Evolutionary conservation across 2,329 filamentous ascomycete genomes (phyloP).

Genomic region (Ophiostoma australiae): DNA sequence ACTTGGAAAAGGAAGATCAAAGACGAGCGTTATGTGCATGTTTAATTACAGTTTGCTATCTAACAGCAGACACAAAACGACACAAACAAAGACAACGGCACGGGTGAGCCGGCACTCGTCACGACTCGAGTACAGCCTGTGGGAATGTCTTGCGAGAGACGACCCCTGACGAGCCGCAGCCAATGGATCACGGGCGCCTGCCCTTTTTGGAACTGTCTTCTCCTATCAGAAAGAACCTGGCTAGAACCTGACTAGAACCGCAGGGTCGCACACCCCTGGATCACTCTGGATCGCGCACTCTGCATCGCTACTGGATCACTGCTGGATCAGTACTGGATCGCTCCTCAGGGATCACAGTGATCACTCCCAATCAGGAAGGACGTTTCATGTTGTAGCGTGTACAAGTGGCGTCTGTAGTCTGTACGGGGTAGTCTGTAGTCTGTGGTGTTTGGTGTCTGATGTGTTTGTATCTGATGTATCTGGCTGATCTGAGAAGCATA

Average conservation of each 20-base stretch:
- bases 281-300: background rate
- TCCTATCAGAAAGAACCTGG: no score
- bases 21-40: background rate
- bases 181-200: background rate
- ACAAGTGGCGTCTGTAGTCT: background rate
- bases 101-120: background rate
- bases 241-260: background rate
- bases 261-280: background rate
- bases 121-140: background rate
- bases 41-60: background rate
- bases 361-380: conserved; percentile 7
- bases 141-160: background rate
- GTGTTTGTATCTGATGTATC: no score
- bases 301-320: background rate
- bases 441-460: no score
- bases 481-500: background rate
- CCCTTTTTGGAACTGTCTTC: conserved; percentile 1
- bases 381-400: background rate
- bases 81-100: background rate
- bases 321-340: no score
- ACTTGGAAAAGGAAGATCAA: background rate
- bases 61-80: background rate
- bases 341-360: background rate
- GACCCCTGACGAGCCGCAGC: conserved; percentile 6
- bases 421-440: no score